These are phyloP conservation scores for Lactarius tabidus DNA, from an alignment of 768 basidiomycete species.

Conservation along the genomic window DNA sequence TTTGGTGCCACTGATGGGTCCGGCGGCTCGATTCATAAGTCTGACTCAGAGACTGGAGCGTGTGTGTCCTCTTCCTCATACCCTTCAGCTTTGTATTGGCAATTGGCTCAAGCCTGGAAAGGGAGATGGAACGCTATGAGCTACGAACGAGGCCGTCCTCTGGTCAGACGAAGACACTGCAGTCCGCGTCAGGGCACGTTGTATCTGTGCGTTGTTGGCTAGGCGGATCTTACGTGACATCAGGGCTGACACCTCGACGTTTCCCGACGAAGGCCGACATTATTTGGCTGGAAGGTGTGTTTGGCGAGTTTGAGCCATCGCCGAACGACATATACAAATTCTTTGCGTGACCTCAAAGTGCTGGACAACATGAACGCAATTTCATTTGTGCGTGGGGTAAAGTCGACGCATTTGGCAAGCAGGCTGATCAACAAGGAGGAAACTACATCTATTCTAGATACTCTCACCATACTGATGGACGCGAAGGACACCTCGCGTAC, in stretches of 20 bases:
- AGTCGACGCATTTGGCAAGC: background rate
- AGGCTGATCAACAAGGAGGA: background rate
- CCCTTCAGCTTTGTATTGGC: too few species aligned
- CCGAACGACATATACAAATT: background rate
- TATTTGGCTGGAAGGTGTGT: background rate
- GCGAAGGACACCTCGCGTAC: background rate
- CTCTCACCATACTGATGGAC: background rate
- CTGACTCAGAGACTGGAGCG: background rate
- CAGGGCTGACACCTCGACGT: background rate
- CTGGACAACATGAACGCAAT: background rate
- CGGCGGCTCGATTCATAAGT: background rate
- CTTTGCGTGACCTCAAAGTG: background rate
- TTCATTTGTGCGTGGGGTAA: background rate
- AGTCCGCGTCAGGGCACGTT: background rate
- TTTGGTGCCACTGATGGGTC: background rate
- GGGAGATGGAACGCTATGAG: background rate
- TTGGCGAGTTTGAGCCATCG: background rate
- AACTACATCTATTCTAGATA: background rate
- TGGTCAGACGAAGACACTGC: background rate
- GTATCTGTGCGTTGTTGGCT: background rate
- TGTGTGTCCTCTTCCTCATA: background rate
- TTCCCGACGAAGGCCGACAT: background rate
- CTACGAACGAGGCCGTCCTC: background rate
- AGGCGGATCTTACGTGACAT: background rate
- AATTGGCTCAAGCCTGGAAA: background rate